Percentiles rank a stretch among this genome's conserved stretches.
These are phyloP conservation scores for Scytalidium sp. DNA, from an alignment of 2,329 filamentous ascomycete species.

Conservation along the genomic window DNA sequence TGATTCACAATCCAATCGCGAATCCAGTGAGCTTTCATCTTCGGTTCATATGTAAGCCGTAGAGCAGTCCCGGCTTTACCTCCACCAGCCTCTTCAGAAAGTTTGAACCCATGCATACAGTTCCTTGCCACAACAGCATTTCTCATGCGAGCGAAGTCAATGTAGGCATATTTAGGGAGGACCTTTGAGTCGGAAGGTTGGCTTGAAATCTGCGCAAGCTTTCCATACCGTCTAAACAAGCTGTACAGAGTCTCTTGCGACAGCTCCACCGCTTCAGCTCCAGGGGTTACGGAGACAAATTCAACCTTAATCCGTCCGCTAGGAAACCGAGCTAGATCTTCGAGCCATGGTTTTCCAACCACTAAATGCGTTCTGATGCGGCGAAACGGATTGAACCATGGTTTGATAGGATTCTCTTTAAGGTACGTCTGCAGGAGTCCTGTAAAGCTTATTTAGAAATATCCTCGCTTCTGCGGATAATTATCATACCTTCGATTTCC, in stretches of 20 bases:
- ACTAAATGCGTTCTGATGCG: conserved; percentile 71
- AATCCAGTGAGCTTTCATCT: conserved; percentile 72
- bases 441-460: not conserved
- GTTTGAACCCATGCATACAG: conserved; percentile 81
- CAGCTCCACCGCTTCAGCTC: conserved; percentile 70
- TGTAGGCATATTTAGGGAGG: conserved; percentile 71
- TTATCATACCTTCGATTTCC: conserved; percentile 50
- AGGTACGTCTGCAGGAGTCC: conserved; percentile 59
- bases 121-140: conserved; percentile 87
- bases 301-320: conserved; percentile 76
- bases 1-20: conserved; percentile 87
- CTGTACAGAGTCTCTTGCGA: conserved; percentile 85
- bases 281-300: conserved; percentile 72
- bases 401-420: conserved; percentile 68
- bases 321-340: conserved; percentile 84
- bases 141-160: conserved; percentile 72
- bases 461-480: not conserved
- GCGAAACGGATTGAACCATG: conserved; percentile 86
- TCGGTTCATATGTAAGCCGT: conserved; percentile 79
- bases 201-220: conserved; percentile 78
- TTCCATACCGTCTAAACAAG: conserved; percentile 86
- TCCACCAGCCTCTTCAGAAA: conserved; percentile 67
- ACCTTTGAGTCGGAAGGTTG: conserved; percentile 86
- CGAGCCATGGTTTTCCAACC: conserved; percentile 84
- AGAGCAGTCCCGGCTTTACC: conserved; percentile 74